Evolutionary conservation across 495 filamentous ascomycete species (phyloP), one percentile per base, ranked within the genome.

Genomic region (Penicillium cosmopolitanum): DNA sequence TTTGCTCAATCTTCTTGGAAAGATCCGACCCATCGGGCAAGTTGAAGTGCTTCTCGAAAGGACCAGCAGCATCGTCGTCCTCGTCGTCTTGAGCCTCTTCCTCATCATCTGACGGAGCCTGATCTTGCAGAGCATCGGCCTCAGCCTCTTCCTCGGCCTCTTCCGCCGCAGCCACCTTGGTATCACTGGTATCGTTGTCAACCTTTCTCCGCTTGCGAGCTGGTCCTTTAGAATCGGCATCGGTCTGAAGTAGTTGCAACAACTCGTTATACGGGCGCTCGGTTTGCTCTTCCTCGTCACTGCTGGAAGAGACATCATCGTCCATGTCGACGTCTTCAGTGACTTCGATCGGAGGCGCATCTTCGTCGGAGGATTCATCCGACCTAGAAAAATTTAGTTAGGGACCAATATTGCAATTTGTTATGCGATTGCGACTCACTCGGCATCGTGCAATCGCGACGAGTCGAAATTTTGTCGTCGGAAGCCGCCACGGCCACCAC

Each of bases 11-110:
- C 50, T 79, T 78, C 61, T 72, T 72, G 9, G 76, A 72, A 3
- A 92, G 61, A 18, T 80, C 71, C 6, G 80, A 74, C 40, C 87
- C 83, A 16, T 89, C 82, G 2, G 85, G 82, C 19, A 75, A 73
- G 31, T 83, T 81, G 72, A 96, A 94, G 71, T 97, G 94, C 35
- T 79, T 76, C 50, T 93, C 86, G 66, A 96, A 97, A 3, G 90
- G 87, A 70, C 96, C 93, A 2, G 78, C 77, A 25, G 72, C 73
- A 35, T 75, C 76, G 18, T 63, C 72, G 12, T 64, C 72, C 12
- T 77, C 75, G 9, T 69, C 68, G 11, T 54, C 61, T 10, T 68
- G 42, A 44, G 42, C 66, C 7, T 59, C 68, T 35, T 81, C 82
- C 28, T 82, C 72, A 40, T 83, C 81, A 33, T 76, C 73, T 0